Conservation (phyloP, 371 early-diverging fungal species). For the Massospora cicadina region DNA sequence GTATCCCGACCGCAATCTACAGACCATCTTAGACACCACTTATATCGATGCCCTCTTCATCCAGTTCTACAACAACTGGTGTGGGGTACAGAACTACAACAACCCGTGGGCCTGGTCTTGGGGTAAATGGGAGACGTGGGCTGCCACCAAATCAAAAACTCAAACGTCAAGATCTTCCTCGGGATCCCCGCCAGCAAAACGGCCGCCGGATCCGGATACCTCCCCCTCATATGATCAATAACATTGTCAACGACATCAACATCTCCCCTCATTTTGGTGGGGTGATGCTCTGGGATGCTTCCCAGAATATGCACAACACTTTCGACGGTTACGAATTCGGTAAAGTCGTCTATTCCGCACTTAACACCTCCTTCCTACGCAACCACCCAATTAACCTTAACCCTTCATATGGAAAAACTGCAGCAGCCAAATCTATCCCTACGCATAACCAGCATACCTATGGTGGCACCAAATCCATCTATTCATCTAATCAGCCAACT, state of each 20-base stretch:
- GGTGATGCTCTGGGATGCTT: slow-evolving; percentile 47
- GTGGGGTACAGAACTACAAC: slow-evolving; percentile 21
- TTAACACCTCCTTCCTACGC: too few species aligned
- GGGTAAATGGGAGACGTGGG: slow-evolving; percentile 37
- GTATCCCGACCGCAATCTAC: slow-evolving; percentile 25
- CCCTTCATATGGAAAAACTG: too few species aligned
- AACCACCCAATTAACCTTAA: too few species aligned
- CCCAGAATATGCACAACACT: slow-evolving; percentile 3
- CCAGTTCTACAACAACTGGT: slow-evolving; percentile 57
- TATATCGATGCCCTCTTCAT: slow-evolving; percentile 29
- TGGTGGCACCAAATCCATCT: too few species aligned
- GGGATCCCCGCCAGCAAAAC: slow-evolving; percentile 39
- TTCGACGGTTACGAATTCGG: too few species aligned
- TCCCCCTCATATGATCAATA: not conserved
- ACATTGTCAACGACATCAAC: not conserved
- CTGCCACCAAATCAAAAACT: slow-evolving; percentile 27
- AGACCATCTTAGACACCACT: slow-evolving; percentile 13
- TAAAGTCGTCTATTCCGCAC: too few species aligned
- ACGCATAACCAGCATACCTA: too few species aligned
- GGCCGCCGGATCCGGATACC: slow-evolving; percentile 23
- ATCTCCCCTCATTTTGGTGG: slow-evolving; percentile 4
- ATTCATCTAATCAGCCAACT: too few species aligned
- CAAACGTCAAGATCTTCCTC: slow-evolving; percentile 33
- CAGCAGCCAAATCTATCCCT: too few species aligned
- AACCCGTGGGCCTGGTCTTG: slow-evolving; percentile 26